phyloP scores from a whole-genome alignment of 2,329 filamentous ascomycete genomes.

The Aspergillus flavus region DNA sequence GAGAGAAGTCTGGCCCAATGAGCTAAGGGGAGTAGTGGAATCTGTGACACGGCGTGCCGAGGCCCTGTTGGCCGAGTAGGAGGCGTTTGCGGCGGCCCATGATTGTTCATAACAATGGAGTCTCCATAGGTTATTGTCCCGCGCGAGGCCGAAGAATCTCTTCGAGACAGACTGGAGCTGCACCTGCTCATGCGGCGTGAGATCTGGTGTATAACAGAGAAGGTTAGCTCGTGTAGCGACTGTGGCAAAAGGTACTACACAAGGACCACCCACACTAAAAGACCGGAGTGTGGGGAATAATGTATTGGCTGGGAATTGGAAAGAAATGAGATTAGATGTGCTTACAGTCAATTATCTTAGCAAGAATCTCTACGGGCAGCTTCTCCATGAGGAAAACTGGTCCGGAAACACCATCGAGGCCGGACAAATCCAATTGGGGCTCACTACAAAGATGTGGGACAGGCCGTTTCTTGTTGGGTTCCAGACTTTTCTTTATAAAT shows the following conservation, averaged over 20 bases:
- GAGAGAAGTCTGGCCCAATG: constrained; percentile 35
- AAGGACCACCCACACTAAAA: constrained; percentile 21
- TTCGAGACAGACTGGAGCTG: constrained; percentile 70
- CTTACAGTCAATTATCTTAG: constrained; percentile 66
- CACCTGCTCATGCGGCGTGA: constrained; percentile 67
- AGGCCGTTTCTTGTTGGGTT: not conserved
- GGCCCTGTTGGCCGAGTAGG: constrained; percentile 22
- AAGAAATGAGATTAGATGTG: constrained; percentile 14
- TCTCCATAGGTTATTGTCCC: constrained; percentile 79
- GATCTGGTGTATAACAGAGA: constrained; percentile 49
- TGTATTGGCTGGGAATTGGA: constrained; percentile 5
- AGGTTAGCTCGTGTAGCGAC: constrained; percentile 22
- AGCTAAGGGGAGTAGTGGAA: constrained; percentile 35
- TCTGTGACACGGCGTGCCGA: constrained; percentile 54
- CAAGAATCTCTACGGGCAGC: constrained; percentile 66
- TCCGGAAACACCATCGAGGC: constrained; percentile 30
- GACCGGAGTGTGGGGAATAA: constrained; percentile 10
- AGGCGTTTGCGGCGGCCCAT: constrained; percentile 58
- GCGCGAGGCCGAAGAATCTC: constrained; percentile 65
- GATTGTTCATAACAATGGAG: constrained; percentile 73
- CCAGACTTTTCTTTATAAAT: constrained; percentile 8
- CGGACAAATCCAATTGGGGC: constrained; percentile 19
- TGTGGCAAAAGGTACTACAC: constrained; percentile 15
- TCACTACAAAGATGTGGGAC: constrained; percentile 4
- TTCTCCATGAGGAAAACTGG: constrained; percentile 48